Conservation (phyloP, 177 flowering plant genomes). For the Vitis hybrid region DNA sequence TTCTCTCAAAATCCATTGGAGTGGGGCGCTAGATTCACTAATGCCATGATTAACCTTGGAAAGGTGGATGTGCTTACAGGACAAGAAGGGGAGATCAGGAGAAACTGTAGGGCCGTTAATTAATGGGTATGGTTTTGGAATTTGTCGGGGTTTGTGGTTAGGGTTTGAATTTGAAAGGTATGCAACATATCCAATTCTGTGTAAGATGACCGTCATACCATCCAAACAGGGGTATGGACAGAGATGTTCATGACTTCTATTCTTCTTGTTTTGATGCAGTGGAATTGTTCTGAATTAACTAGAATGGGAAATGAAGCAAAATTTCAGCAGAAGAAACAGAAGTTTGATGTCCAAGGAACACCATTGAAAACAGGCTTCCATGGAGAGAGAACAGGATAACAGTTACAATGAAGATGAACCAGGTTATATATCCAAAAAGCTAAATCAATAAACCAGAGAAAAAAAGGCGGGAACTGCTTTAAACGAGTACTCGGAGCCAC, state of each 20-base stretch:
- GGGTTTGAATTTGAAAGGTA: background rate
- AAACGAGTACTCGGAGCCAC: background rate
- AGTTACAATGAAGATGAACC: background rate
- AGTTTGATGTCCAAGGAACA: background rate
- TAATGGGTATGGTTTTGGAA: background rate
- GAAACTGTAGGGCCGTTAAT: slow-evolving; percentile 19
- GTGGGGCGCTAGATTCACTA: slow-evolving; percentile 20
- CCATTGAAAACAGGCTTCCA: background rate
- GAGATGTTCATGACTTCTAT: background rate
- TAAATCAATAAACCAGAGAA: background rate
- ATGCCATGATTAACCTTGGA: slow-evolving; percentile 28
- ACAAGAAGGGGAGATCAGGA: slow-evolving; percentile 34
- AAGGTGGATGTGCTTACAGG: slow-evolving; percentile 31
- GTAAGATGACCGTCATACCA: background rate
- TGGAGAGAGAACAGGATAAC: background rate
- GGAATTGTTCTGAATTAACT: background rate
- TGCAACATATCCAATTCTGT: background rate
- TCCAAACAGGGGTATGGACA: background rate
- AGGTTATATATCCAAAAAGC: background rate
- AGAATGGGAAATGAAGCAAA: background rate
- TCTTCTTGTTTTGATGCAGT: background rate
- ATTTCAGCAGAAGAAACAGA: background rate
- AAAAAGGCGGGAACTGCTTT: background rate
- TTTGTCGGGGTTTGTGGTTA: too few relatives aligned
- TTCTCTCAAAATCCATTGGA: slow-evolving; percentile 1